Percentiles rank a stretch among this genome's conserved stretches.
phyloP scores from a whole-genome alignment of 306 rosid species.

The Casuarina glauca region DNA sequence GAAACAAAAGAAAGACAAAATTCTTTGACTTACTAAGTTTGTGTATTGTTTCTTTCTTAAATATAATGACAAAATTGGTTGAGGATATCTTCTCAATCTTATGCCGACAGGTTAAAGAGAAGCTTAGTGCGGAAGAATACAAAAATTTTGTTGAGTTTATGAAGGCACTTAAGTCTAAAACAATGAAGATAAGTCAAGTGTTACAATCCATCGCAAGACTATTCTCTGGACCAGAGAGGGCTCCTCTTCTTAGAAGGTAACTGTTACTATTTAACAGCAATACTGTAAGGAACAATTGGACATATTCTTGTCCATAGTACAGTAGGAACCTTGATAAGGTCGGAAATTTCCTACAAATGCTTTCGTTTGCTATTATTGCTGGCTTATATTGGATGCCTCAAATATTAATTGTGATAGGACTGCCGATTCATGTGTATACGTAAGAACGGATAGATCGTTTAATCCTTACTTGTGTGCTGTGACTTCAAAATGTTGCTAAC shows the following conservation, averaged over 20 bases:
- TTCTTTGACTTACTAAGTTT: background rate
- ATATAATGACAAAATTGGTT: constrained; percentile 24
- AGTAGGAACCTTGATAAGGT: background rate
- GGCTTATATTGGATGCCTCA: constrained; percentile 4
- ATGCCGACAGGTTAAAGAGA: constrained; percentile 69
- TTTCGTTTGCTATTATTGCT: constrained; percentile 10
- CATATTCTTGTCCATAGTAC: background rate
- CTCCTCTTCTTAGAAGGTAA: constrained; percentile 70
- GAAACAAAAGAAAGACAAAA: background rate
- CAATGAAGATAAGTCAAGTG: constrained; percentile 73
- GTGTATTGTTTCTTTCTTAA: background rate
- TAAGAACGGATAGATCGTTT: background rate
- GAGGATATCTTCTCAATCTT: constrained; percentile 22
- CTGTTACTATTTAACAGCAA: background rate
- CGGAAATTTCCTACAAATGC: background rate
- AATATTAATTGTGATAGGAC: constrained; percentile 11
- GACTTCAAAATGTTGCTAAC: background rate
- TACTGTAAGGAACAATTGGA: background rate
- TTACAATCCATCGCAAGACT: constrained; percentile 66
- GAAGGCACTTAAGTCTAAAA: constrained; percentile 89
- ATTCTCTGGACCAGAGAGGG: constrained; percentile 80
- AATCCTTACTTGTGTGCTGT: background rate
- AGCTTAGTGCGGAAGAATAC: constrained; percentile 71
- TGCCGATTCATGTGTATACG: background rate
- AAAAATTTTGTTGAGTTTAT: constrained; percentile 70